Evolutionary conservation across 352 stramenopile species (phyloP), one percentile per base, ranked within the genome.

Genomic region (Pythium phragmitis): DNA sequence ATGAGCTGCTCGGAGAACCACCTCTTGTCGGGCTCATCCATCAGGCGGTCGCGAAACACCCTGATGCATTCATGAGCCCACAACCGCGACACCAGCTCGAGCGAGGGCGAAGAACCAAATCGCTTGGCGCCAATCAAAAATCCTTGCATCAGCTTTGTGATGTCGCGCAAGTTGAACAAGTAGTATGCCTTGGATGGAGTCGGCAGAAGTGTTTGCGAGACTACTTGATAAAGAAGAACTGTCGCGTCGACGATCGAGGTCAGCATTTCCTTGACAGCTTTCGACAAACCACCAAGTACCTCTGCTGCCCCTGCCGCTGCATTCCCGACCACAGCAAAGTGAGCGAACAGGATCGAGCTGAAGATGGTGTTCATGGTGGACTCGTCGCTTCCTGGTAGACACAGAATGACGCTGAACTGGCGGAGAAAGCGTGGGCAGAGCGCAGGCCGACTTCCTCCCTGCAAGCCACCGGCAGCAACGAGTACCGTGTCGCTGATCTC

Each of bases 11-110:
- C 75, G 0, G 88, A 91, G 58, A 98, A 89, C 87, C 89, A 97
- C 26, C 66, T 53, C 62, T 96, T 88, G 56, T 98, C 94, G 3
- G 57, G 60, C 4, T 73, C 75, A 16, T 91, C 90, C 39, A 94
- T 85, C 3, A 98, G 65, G 8, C 94, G 91, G 63, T 98, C 94
- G 17, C 95, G 89, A 56, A 98, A 98, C 3, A 98, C 92, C 2
- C 94, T 76, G 60, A 92, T 82, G 34, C 70, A 83, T 63, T 98
- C 94, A 57, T 98, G 92, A 21, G 89, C 79, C 89, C 93, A 98
- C 6, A 98, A 73, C 21, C 74, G 79, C 0, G 75, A 56, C 4
- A 97, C 73, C 0, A 73, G 76, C n/a, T 90, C 83, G 1, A 64
- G 42, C 4, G 68, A 72, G 39, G 80, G 60, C 34, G 34, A 39